Conservation (phyloP, 768 basidiomycete genomes). For the Rhizopogon sp. region DNA sequence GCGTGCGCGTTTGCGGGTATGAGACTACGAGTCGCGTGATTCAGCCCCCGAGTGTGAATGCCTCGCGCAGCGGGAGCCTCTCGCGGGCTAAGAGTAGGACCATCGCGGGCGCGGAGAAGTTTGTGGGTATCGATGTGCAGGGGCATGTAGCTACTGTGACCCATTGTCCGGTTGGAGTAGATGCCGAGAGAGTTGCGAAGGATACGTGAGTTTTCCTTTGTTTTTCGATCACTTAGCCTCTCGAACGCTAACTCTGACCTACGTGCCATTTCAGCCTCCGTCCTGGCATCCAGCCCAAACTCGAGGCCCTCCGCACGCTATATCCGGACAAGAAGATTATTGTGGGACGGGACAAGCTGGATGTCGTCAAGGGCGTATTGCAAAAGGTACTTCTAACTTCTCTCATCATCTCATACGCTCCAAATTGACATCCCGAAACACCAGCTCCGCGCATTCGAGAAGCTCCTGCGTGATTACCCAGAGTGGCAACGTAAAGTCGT, state of each 20-base stretch:
- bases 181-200: conserved; percentile 81
- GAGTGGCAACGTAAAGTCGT: conserved; percentile 92
- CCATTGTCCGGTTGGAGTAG: conserved; percentile 94
- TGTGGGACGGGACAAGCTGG: conserved; percentile 94
- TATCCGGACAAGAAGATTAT: conserved; percentile 99
- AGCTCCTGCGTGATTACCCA: conserved; percentile 88
- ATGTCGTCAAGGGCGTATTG: conserved; percentile 96
- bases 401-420: background rate
- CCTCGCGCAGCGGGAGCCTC: conserved; percentile 6
- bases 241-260: background rate
- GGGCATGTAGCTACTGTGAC: conserved; percentile 79
- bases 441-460: conserved; percentile 91
- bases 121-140: conserved; percentile 68
- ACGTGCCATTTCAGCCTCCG: conserved; percentile 40
- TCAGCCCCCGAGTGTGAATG: background rate
- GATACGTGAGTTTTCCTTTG: conserved; percentile 53
- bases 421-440: background rate
- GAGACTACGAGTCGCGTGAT: conserved; percentile 51
- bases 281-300: conserved; percentile 85
- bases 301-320: conserved; percentile 73
- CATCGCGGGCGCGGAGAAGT: conserved; percentile 14
- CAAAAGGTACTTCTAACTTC: conserved; percentile 65
- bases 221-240: too few relatives aligned
- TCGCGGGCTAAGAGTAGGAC: background rate
- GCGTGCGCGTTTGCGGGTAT: conserved; percentile 94